These are phyloP conservation scores for Diaporthe humulicola DNA, from an alignment of 2,329 filamentous ascomycete genomes.

Conservation along the genomic window DNA sequence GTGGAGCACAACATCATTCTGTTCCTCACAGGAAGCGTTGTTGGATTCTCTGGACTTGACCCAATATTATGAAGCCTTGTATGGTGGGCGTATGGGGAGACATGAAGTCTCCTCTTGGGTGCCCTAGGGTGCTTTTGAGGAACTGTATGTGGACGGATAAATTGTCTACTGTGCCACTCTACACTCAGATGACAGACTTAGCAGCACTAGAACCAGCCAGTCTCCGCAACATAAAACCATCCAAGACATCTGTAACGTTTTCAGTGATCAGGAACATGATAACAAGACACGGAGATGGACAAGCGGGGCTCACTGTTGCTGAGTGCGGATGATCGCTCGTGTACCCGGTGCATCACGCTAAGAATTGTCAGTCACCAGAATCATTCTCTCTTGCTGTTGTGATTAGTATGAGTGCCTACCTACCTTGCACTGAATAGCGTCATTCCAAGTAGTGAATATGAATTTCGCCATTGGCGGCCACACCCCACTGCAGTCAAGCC, in stretches of 20 bases:
- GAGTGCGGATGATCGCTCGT: background rate
- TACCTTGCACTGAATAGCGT: background rate
- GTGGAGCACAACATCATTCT: background rate
- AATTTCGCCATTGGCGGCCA: background rate
- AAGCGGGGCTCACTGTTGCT: too few relatives aligned
- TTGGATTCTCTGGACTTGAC: too few relatives aligned
- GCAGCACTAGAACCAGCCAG: too few relatives aligned
- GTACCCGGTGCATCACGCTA: background rate
- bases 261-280: background rate
- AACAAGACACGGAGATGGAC: background rate
- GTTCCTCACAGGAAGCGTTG: too few relatives aligned
- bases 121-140: background rate
- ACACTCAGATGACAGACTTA: background rate
- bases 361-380: background rate
- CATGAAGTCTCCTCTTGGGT: background rate
- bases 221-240: background rate
- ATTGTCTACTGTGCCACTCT: background rate
- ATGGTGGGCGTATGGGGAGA: too few relatives aligned
- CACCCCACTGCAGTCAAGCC: background rate
- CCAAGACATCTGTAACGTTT: background rate
- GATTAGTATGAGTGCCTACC: background rate
- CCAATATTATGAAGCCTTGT: too few relatives aligned
- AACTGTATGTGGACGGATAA: background rate
- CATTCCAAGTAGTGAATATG: background rate
- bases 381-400: too few relatives aligned